phyloP scores from a whole-genome alignment of 129 eudicot species.

The Saposhnikovia divaricata region DNA sequence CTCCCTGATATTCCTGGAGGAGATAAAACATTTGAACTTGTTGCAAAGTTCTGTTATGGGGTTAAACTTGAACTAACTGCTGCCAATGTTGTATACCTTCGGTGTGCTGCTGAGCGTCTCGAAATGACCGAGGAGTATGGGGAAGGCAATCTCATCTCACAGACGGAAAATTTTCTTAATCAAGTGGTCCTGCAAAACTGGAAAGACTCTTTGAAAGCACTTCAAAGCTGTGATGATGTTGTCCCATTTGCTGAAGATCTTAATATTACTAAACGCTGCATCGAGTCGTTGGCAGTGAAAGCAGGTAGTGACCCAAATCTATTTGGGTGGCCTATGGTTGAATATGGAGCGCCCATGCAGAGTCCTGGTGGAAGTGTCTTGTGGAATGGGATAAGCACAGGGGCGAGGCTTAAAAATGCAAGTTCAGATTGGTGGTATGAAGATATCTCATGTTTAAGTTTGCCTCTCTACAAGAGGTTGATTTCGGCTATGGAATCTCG shows the following conservation, averaged over 20 bases:
- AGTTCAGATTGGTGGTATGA: constrained; percentile 98
- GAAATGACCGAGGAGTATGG: constrained; percentile 92
- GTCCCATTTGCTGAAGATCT: constrained; percentile 68
- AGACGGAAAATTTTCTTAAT: constrained; percentile 67
- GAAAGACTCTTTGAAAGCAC: constrained; percentile 82
- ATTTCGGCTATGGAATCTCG: constrained; percentile 68
- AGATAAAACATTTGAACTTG: constrained; percentile 71
- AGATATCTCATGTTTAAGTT: constrained; percentile 60
- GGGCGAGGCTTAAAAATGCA: constrained; percentile 65
- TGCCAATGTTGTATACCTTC: constrained; percentile 68
- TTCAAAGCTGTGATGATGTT: constrained; percentile 64
- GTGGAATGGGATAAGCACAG: constrained; percentile 98
- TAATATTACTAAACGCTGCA: constrained; percentile 57
- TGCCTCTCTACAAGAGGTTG: constrained; percentile 67
- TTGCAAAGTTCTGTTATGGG: constrained; percentile 91
- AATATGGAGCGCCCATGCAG: constrained; percentile 87
- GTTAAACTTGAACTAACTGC: constrained; percentile 94
- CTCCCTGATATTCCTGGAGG: constrained; percentile 75
- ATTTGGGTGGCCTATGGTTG: constrained; percentile 85
- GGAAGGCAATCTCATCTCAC: constrained; percentile 81
- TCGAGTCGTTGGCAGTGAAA: constrained; percentile 68
- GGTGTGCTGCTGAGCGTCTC: constrained; percentile 80
- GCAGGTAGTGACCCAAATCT: constrained; percentile 82
- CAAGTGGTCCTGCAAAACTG: constrained; percentile 62
- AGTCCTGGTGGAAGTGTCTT: constrained; percentile 88